Base-by-base conservation (phyloP, 176 grass and related monocot genomes). In the Phoenix dactylifera region DNA sequence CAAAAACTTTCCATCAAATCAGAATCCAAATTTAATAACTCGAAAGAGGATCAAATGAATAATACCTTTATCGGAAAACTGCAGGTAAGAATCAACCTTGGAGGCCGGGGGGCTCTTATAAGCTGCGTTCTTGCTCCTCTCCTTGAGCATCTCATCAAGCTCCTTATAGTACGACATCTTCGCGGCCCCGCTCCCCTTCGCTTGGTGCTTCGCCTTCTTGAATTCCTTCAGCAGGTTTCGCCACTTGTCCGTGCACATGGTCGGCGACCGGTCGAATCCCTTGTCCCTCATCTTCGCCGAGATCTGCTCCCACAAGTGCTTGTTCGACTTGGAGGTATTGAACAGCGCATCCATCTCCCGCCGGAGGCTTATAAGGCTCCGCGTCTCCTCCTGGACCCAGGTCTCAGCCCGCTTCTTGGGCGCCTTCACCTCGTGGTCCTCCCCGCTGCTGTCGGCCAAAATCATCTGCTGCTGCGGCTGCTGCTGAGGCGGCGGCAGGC, bases 161-260 rank as follows among this genome's bases (percentile, higher is more conserved):
- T 98, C 94, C 79, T 89, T 98, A 62, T 98, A 98, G 82, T 81
- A 98, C 0, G 87, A 86, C 82, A 98, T 89, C 74, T 98, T 93
- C 22, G 70, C 87, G 16, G 85, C 74, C 19, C 87, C 81, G 7
- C 67, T 82, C 32, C 73, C 79, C 23, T 83, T 83, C 12, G 78
- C 62, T 61, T 86, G 88, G 73, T 89, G 83, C 72, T 89, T 89
- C 62, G 79, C 93, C 88, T 92, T 98, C 76, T 98, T 98, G 76
- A 98, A 92, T 73, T 98, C 88, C 80, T 98, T 98, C 39, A 92
- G 81, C 6, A 98, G 67, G 77, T 92, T 98, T 52, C 93, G 73
- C 93, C 93, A 98, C 74, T 98, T 98, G 79, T 89, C 88, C 4
- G 88, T 98, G 76, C 93, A 98, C 88, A 98, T 98, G 85, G 84